Evolutionary conservation across 805 yeast genomes (phyloP).

Genomic region (Brettanomyces nanus): DNA sequence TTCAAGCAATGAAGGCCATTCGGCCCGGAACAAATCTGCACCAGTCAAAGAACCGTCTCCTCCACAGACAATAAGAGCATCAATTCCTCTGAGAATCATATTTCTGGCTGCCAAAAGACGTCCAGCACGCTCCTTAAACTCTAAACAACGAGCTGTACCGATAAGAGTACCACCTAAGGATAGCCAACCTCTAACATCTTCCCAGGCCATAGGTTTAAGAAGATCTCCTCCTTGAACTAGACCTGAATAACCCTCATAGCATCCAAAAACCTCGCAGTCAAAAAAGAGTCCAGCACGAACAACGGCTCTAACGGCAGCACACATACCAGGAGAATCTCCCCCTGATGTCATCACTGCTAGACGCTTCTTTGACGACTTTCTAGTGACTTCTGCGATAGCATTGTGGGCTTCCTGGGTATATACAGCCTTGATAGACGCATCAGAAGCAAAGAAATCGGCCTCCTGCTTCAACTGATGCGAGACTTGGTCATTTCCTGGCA

Average conservation of each 20-base stretch:
- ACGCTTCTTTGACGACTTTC: conserved; percentile 14
- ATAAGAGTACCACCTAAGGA: conserved; percentile 69
- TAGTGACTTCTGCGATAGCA: conserved; percentile 1
- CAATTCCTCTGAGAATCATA: conserved; percentile 63
- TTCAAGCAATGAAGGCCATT: conserved; percentile 65
- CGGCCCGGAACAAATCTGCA: conserved; percentile 67
- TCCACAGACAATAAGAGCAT: conserved; percentile 73
- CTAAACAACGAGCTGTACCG: conserved; percentile 71
- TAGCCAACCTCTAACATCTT: conserved; percentile 64
- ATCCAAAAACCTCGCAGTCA: conserved; percentile 86
- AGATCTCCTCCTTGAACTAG: conserved; percentile 75
- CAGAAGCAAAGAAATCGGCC: conserved; percentile 8
- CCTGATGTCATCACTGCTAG: conserved; percentile 98
- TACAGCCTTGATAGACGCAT: conserved; percentile 1
- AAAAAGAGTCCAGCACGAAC: conserved; percentile 84
- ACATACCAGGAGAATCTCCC: conserved; percentile 99
- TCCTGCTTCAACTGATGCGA: not conserved
- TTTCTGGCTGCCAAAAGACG: conserved; percentile 56
- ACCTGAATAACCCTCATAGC: conserved; percentile 94
- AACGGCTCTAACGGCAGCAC: conserved; percentile 91
- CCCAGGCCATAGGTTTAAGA: conserved; percentile 72
- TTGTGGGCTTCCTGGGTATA: not conserved
- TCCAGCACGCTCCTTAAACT: conserved; percentile 59
- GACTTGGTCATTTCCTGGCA: conserved; percentile 3
- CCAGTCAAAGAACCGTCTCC: conserved; percentile 83